These are phyloP conservation scores for Chaetomium olivaceum DNA, from an alignment of 2,329 filamentous ascomycete species.

Conservation along the genomic window DNA sequence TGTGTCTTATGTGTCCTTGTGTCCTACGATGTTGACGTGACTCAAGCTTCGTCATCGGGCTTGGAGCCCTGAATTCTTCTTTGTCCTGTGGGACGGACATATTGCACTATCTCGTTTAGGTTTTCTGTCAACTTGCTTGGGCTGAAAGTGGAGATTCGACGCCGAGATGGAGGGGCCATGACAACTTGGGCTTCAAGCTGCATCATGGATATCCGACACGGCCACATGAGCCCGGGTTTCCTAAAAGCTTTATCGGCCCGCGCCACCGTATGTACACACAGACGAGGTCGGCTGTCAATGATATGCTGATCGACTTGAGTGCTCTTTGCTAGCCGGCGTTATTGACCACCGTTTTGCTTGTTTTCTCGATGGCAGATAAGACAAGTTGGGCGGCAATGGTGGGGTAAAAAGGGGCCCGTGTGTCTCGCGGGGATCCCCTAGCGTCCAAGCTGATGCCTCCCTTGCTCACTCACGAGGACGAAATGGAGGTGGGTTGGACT, in stretches of 20 bases:
- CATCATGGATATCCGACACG: background rate
- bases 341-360: background rate
- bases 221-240: background rate
- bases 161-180: background rate
- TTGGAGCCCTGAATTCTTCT: background rate
- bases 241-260: background rate
- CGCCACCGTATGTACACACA: background rate
- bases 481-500: no score
- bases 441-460: background rate
- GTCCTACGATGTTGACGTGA: background rate
- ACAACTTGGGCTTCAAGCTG: background rate
- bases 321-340: background rate
- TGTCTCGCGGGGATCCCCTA: background rate
- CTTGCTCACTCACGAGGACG: background rate
- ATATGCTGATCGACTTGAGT: background rate
- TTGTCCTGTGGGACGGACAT: background rate
- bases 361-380: background rate
- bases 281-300: background rate
- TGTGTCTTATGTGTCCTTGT: background rate
- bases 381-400: conserved; percentile 4
- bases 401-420: background rate
- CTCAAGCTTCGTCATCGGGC: background rate
- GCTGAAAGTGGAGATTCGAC: conserved; percentile 8
- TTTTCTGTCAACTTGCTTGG: conserved; percentile 1
- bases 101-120: background rate